Evolutionary conservation across 306 rosid species (phyloP).

Genomic region (Dicorynia guianensis): DNA sequence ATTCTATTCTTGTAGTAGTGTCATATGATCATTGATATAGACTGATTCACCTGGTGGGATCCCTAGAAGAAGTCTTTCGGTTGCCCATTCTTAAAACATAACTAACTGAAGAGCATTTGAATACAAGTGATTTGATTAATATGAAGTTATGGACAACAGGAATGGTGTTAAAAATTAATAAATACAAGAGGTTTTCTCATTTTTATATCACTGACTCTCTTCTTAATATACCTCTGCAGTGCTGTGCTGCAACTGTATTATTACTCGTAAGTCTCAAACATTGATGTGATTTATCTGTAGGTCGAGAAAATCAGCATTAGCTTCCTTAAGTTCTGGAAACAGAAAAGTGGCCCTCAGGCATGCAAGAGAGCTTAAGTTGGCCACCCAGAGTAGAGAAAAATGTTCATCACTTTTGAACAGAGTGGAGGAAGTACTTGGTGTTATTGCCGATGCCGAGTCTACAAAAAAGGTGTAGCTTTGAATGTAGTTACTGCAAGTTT

Average conservation of each 20-base stretch:
- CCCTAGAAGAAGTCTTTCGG: neutral
- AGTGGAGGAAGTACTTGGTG: constrained; percentile 81
- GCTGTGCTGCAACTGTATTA: constrained; percentile 19
- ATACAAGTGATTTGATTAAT: constrained; percentile 19
- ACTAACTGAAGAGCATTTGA: neutral
- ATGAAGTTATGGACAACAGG: neutral
- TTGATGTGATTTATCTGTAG: constrained; percentile 51
- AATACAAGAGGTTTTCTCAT: neutral
- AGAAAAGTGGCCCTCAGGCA: constrained; percentile 74
- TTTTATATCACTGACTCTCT: neutral
- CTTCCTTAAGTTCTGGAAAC: constrained; percentile 77
- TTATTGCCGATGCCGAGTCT: constrained; percentile 78
- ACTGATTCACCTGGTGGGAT: constrained; percentile 1
- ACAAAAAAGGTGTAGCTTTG: constrained; percentile 69
- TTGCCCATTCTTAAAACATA: constrained; percentile 18
- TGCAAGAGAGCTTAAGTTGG: constrained; percentile 80
- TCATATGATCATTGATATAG: neutral
- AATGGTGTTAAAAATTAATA: neutral
- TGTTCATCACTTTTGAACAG: constrained; percentile 75
- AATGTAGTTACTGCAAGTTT: neutral
- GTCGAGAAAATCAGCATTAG: constrained; percentile 76
- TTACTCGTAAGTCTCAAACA: constrained; percentile 35
- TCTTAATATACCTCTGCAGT: constrained; percentile 15
- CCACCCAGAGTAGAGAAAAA: constrained; percentile 72
- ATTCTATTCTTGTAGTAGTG: constrained; percentile 16